Base-by-base conservation (phyloP, 257 asterid species). In the Primulina eburnea region DNA sequence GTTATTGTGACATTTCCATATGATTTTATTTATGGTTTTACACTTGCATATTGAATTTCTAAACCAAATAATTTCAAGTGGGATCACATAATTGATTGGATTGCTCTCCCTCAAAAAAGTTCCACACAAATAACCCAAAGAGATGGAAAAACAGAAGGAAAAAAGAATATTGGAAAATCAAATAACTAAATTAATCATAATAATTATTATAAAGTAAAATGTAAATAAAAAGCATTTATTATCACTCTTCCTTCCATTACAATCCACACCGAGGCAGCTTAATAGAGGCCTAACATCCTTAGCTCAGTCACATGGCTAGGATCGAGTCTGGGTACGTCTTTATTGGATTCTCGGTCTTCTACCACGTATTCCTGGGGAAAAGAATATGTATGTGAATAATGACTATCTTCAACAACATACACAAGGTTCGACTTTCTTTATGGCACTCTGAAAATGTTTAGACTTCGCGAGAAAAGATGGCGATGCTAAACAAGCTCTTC, bases 201-300 rank as follows among this genome's bases (percentile, higher is more conserved):
- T 11, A 43, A 43, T 43, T 17, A 24, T 24, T 24, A 24, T 24
- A 0, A 43, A 43, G 53, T 43, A 12, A 43, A 43, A 43, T 2
- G n/a, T 12, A 11, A 43, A 43, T 43, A 11, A 11, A 43, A 43
- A 12, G 6, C 53, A 35, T 6, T 35, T 35, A 35, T 43, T 43
- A 5, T 12, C 53, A 12, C 17, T 12, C n/a, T 43, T 35, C 43
- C 43, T 6, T 43, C n/a, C 53, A 43, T 43, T 43, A 11, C 2
- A 43, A 43, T 43, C 47, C 47, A 38, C 4, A 43, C n/a, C 11
- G 53, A 10, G 53, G 17, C 55, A 69, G 65, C 83, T 86, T 79
- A 93, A 75, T 85, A 90, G 52, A 93, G 96, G 69, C 98, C 98
- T 70, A 90, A 76, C 92, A 90, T 87, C 72, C 98, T 82, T 53